phyloP scores from a whole-genome alignment of 2,329 filamentous ascomycete species.

The Blumeriella jaapii region DNA sequence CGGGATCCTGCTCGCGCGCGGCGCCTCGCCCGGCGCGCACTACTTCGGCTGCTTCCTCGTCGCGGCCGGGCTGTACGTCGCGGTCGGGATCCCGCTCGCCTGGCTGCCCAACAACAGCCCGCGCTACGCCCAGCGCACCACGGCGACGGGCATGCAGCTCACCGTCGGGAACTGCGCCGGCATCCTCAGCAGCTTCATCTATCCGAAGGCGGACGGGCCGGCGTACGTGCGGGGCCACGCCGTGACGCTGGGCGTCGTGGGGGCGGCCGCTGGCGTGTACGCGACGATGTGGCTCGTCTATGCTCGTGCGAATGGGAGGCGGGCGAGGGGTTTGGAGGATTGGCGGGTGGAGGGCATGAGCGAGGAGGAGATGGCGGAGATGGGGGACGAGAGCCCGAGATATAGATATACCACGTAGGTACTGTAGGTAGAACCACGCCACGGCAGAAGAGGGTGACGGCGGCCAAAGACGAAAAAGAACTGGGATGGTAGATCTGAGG shows the following conservation, averaged over 20 bases:
- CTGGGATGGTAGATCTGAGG: too few species aligned
- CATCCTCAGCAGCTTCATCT: conserved; percentile 48
- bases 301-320: conserved; percentile 28
- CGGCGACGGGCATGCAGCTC: conserved; percentile 46
- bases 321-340: conserved; percentile 30
- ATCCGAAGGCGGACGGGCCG: conserved; percentile 33
- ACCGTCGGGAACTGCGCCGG: conserved; percentile 48
- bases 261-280: conserved; percentile 32
- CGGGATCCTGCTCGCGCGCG: conserved; percentile 42
- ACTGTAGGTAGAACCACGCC: neutral
- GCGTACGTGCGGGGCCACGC: conserved; percentile 39
- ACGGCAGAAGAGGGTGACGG: too few species aligned
- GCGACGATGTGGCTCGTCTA: conserved; percentile 22
- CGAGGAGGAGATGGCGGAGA: conserved; percentile 31
- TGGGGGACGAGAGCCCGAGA: conserved; percentile 32
- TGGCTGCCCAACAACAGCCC: conserved; percentile 42
- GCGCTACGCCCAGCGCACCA: conserved; percentile 48
- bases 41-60: conserved; percentile 52
- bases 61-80: conserved; percentile 43
- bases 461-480: too few species aligned
- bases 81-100: conserved; percentile 25
- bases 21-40: conserved; percentile 38
- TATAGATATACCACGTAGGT: conserved; percentile 16
- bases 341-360: conserved; percentile 33
- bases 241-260: conserved; percentile 38